Base-by-base conservation (phyloP, 805 yeast species). In the Candida awuae region DNA sequence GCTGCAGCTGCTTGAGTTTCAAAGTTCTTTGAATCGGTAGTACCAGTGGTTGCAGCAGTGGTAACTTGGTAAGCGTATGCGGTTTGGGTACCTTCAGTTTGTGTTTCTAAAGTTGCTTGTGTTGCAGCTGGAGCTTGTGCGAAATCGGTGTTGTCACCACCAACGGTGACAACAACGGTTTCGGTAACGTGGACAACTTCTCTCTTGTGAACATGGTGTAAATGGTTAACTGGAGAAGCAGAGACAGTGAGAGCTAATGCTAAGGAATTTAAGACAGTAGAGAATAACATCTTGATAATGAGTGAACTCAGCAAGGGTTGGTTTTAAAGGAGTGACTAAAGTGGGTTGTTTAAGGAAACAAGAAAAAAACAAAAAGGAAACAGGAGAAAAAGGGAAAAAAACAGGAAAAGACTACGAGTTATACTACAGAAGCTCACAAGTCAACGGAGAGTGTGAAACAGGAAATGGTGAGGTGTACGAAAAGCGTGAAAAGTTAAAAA, bases 221-320 rank as follows among this genome's bases (percentile, higher is more conserved):
- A 72, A 50, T 74, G 81, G 41, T 66, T 69, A 39, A 73, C 63
- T 43, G 86, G 85, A 39, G 72, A 75, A 45, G 84, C 81, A 50
- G 72, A 71, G 43, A 70, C 59, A 39, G 76, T 54, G 38, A 79
- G 73, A 34, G 67, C 59, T 14, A 41, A 21, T n/a, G 32, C 37
- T 3, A 41, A 17, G 2, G 47, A 42, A 65, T 65, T 67, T 52
- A 74, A 53, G 55, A 77, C 47, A 41, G 41, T 44, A 27, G 48
- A 52, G 43, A 59, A 51, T 42, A 52, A 52, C 63, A 55, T 53
- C 6, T 4, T 34, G 18, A 15, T 41, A 41, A 38, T 35, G 45
- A 43, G 27, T 37, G 45, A n/a, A n/a, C n/a, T n/a, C n/a, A n/a
- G n/a, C n/a, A n/a, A 34, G 35, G 32, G 14, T 15, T 8, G 43